phyloP scores from a whole-genome alignment of 345 rosid genomes.

The Salix dunnii region DNA sequence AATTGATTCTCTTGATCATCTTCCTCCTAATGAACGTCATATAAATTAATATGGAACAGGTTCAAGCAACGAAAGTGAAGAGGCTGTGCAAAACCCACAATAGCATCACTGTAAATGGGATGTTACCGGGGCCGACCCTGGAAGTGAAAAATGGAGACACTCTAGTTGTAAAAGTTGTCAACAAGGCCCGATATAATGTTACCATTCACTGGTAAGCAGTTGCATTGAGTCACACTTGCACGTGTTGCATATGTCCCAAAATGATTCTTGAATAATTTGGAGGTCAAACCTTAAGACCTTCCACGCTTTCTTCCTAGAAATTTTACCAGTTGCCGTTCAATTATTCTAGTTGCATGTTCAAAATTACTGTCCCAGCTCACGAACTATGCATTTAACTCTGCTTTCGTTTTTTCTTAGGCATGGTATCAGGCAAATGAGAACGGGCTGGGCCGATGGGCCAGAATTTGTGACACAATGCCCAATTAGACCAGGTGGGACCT shows the following conservation, averaged over 20 bases:
- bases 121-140: constrained; percentile 90
- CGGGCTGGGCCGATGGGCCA: constrained; percentile 96
- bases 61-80: constrained; percentile 83
- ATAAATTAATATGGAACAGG: constrained; percentile 28
- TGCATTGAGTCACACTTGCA: not conserved
- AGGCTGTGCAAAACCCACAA: constrained; percentile 87
- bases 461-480: constrained; percentile 95
- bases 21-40: not conserved
- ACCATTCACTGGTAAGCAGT: constrained; percentile 77
- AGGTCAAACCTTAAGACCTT: too few species aligned
- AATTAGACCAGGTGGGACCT: constrained; percentile 77
- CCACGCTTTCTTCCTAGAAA: too few species aligned
- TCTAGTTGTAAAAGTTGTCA: constrained; percentile 59
- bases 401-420: constrained; percentile 46
- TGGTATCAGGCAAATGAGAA: constrained; percentile 76
- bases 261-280: too few species aligned
- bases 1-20: not conserved
- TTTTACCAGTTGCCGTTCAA: not conserved
- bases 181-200: constrained; percentile 62
- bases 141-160: constrained; percentile 73
- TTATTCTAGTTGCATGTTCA: not conserved
- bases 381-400: too few species aligned
- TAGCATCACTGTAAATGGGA: constrained; percentile 80
- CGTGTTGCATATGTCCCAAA: not conserved
- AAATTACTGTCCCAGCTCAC: too few species aligned